Conservation (phyloP, 1,284 basidiomycete species). For the Marasmius oreades region DNA sequence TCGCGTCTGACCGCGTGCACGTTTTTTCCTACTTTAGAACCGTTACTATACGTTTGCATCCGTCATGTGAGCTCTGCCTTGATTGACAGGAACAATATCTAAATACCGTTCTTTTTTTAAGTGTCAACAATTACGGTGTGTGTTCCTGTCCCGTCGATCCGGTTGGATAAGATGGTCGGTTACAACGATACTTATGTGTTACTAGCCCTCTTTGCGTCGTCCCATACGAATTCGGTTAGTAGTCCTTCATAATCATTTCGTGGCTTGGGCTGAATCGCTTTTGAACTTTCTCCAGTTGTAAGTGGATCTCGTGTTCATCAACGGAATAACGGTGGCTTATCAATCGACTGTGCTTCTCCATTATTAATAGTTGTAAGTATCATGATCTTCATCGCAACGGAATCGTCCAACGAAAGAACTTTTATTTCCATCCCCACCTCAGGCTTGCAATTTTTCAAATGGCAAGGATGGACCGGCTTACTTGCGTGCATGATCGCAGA, state of each 20-base stretch:
- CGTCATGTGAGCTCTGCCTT: conserved; percentile 39
- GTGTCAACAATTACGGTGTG: conserved; percentile 14
- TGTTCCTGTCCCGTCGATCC: too few relatives aligned
- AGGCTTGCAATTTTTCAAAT: conserved; percentile 47
- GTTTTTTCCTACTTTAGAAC: conserved; percentile 34
- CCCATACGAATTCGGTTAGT: conserved; percentile 29
- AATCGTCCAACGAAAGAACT: not conserved
- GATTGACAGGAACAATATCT: not conserved
- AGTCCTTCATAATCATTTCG: not conserved
- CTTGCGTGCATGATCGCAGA: conserved; percentile 50
- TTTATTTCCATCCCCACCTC: not conserved
- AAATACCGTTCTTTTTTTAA: too few relatives aligned
- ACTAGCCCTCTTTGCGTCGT: conserved; percentile 30
- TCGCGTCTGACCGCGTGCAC: not conserved
- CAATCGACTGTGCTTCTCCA: too few relatives aligned
- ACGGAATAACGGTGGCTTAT: too few relatives aligned
- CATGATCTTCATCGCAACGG: not conserved
- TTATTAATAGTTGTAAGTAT: not conserved
- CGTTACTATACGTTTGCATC: conserved; percentile 50
- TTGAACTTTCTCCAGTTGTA: conserved; percentile 27
- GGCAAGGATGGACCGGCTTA: conserved; percentile 59
- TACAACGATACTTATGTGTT: too few relatives aligned
- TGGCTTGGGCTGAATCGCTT: not conserved
- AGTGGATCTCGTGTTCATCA: conserved; percentile 13
- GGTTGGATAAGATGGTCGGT: too few relatives aligned